Conservation (phyloP, 805 yeast genomes). For the Yamadazyma laniorum region DNA sequence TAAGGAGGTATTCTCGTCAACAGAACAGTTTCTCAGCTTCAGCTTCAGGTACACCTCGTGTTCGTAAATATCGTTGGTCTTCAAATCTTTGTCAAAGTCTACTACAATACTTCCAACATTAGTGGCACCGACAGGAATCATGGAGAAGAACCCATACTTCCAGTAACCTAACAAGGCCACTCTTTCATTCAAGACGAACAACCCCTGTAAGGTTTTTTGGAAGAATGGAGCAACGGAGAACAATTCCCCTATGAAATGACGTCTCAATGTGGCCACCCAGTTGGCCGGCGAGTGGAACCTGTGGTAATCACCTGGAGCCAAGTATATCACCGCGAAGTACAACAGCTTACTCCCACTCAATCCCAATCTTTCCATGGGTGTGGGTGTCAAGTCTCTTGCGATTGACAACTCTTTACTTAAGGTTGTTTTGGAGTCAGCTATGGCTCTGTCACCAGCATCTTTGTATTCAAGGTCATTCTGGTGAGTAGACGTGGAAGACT, state of each 20-base stretch:
- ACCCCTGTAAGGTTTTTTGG: constrained; percentile 80
- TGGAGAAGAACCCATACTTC: constrained; percentile 95
- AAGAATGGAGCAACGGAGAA: constrained; percentile 96
- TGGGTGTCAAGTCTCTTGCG: constrained; percentile 40
- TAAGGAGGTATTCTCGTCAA: constrained; percentile 31
- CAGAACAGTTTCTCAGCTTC: constrained; percentile 11
- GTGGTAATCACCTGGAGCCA: constrained; percentile 98
- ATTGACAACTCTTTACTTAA: constrained; percentile 36
- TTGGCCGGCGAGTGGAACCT: constrained; percentile 93
- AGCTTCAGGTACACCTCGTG: constrained; percentile 36
- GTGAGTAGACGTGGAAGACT: constrained; percentile 35
- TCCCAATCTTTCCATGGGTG: constrained; percentile 29
- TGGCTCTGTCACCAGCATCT: constrained; percentile 69
- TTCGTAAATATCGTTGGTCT: constrained; percentile 74
- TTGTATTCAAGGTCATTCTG: constrained; percentile 48
- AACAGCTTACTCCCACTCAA: constrained; percentile 50
- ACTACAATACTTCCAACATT: constrained; percentile 94
- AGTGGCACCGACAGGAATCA: constrained; percentile 99
- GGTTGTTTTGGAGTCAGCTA: constrained; percentile 25
- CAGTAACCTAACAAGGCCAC: constrained; percentile 94
- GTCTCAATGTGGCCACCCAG: constrained; percentile 92
- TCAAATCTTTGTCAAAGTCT: constrained; percentile 86
- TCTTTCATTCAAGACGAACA: constrained; percentile 90
- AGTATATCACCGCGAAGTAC: constrained; percentile 85
- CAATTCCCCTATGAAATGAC: constrained; percentile 94